Percentiles rank a stretch among this genome's conserved stretches.
Conservation (phyloP, 345 rosid genomes). For the Brassica cretica region DNA sequence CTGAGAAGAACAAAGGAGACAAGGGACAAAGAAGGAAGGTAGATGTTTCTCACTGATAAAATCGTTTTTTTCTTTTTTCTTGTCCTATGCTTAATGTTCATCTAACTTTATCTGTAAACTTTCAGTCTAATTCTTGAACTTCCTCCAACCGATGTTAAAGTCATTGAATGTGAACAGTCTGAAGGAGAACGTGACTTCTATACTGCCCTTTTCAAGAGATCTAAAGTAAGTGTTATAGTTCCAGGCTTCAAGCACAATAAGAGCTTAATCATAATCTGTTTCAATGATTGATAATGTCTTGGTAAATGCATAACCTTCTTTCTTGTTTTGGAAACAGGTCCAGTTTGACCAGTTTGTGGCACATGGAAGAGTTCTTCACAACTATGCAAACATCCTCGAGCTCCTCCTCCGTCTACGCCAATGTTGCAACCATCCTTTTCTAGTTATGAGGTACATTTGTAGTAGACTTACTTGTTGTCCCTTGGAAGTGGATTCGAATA, state of each 20-base stretch:
- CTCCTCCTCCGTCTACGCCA: constrained; percentile 70
- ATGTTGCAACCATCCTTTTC: constrained; percentile 76
- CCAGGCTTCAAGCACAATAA: not conserved
- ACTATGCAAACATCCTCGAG: constrained; percentile 67
- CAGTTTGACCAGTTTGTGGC: constrained; percentile 71
- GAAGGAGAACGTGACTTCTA: constrained; percentile 67
- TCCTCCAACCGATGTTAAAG: constrained; percentile 61
- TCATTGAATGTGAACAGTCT: constrained; percentile 58
- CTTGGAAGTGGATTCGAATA: constrained; percentile 15
- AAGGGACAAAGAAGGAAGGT: constrained; percentile 65
- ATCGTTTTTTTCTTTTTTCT: not conserved
- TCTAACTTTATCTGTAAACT: not conserved
- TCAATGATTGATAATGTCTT: not conserved
- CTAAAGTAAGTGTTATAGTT: constrained; percentile 47
- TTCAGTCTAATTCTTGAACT: constrained; percentile 70
- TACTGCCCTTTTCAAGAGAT: constrained; percentile 62
- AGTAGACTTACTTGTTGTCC: not conserved
- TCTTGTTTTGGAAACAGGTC: constrained; percentile 46
- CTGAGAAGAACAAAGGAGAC: constrained; percentile 74
- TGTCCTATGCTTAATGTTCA: constrained; percentile 7
- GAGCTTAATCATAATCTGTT: constrained; percentile 2
- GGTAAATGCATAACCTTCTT: constrained; percentile 1
- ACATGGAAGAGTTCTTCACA: constrained; percentile 73
- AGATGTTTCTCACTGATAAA: not conserved
- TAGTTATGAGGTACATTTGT: constrained; percentile 57